Conservation (phyloP, 768 basidiomycete genomes). For the Mycena chlorophos region DNA sequence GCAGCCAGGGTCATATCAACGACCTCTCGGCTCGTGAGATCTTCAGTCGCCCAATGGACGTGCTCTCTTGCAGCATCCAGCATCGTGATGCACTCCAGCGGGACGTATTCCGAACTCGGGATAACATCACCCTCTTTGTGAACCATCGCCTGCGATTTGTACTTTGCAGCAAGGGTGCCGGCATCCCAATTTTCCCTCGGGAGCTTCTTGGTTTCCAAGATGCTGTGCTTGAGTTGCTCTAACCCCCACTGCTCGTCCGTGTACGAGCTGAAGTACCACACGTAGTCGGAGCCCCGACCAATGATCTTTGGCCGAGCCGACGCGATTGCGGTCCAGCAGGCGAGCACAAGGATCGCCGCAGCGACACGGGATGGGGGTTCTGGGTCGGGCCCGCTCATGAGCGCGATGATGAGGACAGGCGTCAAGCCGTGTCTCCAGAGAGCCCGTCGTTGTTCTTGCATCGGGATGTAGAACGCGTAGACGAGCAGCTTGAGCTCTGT, state of each 20-base stretch:
- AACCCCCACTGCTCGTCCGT: not conserved
- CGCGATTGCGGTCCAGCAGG: conserved; percentile 5
- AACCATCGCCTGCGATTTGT: not conserved
- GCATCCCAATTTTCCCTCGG: conserved; percentile 8
- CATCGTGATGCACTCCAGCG: conserved; percentile 6
- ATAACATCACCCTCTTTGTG: not conserved
- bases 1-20: not conserved
- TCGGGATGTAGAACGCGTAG: not conserved
- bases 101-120: conserved; percentile 5
- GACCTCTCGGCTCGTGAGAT: conserved; percentile 6
- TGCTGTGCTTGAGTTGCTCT: not conserved
- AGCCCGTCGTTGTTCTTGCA: conserved; percentile 1
- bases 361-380: conserved; percentile 5
- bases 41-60: not conserved
- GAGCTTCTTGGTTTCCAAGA: conserved; percentile 2
- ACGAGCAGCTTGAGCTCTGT: conserved; percentile 5
- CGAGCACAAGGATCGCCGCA: conserved; percentile 6
- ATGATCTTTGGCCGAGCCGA: not conserved
- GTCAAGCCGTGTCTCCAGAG: conserved; percentile 5
- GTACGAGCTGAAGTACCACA: not conserved
- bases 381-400: conserved; percentile 8
- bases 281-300: not conserved
- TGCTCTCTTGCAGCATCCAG: conserved; percentile 9
- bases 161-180: not conserved
- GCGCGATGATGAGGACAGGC: conserved; percentile 6